A percentile compares a stretch with the other conserved stretches of the same genome.
These are phyloP conservation scores for Simmondsia chinensis DNA, from an alignment of 148 eudicot genomes.

Conservation along the genomic window DNA sequence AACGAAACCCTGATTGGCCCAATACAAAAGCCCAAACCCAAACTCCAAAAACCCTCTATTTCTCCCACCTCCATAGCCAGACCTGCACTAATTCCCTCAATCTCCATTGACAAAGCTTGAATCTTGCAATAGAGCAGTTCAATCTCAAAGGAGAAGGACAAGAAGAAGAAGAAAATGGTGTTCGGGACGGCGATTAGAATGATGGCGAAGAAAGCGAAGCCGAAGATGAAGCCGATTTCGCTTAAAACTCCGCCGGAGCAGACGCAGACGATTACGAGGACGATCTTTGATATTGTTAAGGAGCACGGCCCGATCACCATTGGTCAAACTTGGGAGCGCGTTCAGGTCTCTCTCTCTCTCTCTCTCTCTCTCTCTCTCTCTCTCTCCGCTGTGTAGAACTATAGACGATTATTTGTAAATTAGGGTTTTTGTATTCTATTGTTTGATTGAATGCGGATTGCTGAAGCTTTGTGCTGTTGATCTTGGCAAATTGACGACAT, in stretches of 20 bases:
- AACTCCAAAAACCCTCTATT: too few relatives aligned
- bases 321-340: constrained; percentile 72
- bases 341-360: constrained; percentile 37
- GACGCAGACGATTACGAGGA: constrained; percentile 74
- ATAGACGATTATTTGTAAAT: background rate
- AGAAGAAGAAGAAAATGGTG: constrained; percentile 38
- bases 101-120: too few relatives aligned
- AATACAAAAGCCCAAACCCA: too few relatives aligned
- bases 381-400: background rate
- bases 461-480: too few relatives aligned
- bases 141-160: too few relatives aligned
- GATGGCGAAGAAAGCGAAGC: constrained; percentile 69
- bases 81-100: too few relatives aligned
- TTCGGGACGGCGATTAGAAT: constrained; percentile 46
- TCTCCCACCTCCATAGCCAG: too few relatives aligned
- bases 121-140: too few relatives aligned
- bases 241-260: constrained; percentile 70
- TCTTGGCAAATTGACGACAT: too few relatives aligned
- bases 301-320: constrained; percentile 87
- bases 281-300: constrained; percentile 65
- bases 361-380: background rate
- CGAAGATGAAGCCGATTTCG: constrained; percentile 69
- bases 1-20: too few relatives aligned
- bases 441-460: too few relatives aligned
- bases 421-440: background rate